A percentile compares a stretch with the other conserved stretches of the same genome.
Evolutionary conservation across 768 basidiomycete species (phyloP).

Genomic region (Xanthoconium stramineum): DNA sequence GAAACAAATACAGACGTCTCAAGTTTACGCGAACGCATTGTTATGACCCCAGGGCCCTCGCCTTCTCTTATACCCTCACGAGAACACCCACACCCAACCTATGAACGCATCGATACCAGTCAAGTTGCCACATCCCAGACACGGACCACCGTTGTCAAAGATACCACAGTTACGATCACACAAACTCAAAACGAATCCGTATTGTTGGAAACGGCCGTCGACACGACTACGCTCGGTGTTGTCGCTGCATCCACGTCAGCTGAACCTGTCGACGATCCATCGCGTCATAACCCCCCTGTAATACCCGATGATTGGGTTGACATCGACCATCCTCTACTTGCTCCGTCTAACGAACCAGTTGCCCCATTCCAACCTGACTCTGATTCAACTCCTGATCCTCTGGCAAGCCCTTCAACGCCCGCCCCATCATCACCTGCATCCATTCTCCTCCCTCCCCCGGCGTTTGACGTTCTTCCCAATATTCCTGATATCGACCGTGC

Average conservation of each 20-base stretch:
- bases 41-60: constrained; percentile 19
- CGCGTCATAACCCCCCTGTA: constrained; percentile 14
- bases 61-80: constrained; percentile 28
- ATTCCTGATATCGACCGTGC: constrained; percentile 18
- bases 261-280: constrained; percentile 13
- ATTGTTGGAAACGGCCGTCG: neutral
- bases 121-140: constrained; percentile 5
- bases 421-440: constrained; percentile 15
- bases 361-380: constrained; percentile 4
- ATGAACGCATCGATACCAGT: constrained; percentile 13
- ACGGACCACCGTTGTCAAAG: constrained; percentile 1
- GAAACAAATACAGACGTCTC: constrained; percentile 29
- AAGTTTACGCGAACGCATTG: constrained; percentile 10
- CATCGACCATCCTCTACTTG: constrained; percentile 8
- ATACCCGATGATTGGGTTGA: constrained; percentile 33
- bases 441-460: constrained; percentile 7
- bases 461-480: constrained; percentile 9
- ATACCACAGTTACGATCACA: constrained; percentile 7
- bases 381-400: constrained; percentile 2
- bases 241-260: neutral
- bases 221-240: neutral
- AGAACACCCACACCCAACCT: constrained; percentile 11
- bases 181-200: constrained; percentile 14
- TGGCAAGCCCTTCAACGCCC: neutral
- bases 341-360: constrained; percentile 5